These are phyloP conservation scores for Salvia hispanica DNA, from an alignment of 257 asterid species.

Conservation along the genomic window DNA sequence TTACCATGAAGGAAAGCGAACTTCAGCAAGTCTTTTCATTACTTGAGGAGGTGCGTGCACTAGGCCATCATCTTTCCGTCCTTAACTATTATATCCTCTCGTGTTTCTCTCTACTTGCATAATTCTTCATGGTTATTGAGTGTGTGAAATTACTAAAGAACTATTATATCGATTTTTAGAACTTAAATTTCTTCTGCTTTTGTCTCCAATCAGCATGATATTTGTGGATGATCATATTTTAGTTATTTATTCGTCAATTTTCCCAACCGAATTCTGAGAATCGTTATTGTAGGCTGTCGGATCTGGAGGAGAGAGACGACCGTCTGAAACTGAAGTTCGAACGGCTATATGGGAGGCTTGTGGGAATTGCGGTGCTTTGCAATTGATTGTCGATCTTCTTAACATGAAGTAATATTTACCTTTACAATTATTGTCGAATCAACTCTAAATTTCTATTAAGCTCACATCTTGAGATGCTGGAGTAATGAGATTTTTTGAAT, in stretches of 20 bases:
- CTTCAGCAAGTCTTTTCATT: conserved; percentile 67
- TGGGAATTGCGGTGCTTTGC: conserved; percentile 86
- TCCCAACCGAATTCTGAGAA: too few relatives aligned
- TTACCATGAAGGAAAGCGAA: conserved; percentile 78
- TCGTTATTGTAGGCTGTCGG: conserved; percentile 59
- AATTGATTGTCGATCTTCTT: conserved; percentile 87
- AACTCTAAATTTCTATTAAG: too few relatives aligned
- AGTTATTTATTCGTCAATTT: too few relatives aligned
- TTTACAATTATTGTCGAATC: too few relatives aligned
- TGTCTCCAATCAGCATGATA: neutral
- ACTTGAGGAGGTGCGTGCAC: conserved; percentile 71
- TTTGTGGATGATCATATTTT: neutral
- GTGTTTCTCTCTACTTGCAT: conserved; percentile 1
- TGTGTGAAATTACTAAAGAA: conserved; percentile 1
- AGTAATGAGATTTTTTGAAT: neutral
- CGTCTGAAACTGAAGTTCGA: conserved; percentile 76
- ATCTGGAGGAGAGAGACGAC: conserved; percentile 67
- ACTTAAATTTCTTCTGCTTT: neutral
- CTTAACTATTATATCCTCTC: neutral
- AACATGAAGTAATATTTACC: conserved; percentile 61
- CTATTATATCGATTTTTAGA: neutral
- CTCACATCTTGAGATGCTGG: neutral
- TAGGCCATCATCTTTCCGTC: conserved; percentile 14
- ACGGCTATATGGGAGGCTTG: conserved; percentile 93
- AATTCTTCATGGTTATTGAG: neutral